These are phyloP conservation scores for Trapa incisa DNA, from an alignment of 345 rosid genomes.

Conservation along the genomic window DNA sequence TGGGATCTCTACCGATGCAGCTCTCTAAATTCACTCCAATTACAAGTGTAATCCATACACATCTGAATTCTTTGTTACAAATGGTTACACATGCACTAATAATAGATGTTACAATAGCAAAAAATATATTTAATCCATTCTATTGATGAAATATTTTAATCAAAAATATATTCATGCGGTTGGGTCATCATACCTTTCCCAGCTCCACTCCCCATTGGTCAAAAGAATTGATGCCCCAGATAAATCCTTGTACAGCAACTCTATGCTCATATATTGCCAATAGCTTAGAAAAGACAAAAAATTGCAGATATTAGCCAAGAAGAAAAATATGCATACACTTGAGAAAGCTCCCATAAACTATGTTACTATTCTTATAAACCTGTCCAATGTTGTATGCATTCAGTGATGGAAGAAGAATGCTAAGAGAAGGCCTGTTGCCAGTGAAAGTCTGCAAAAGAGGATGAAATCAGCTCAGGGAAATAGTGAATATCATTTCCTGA, in stretches of 20 bases:
- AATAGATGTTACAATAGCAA: neutral
- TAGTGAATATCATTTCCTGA: neutral
- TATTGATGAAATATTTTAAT: neutral
- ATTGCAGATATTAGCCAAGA: neutral
- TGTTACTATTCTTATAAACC: slow-evolving; percentile 21
- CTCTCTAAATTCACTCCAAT: neutral
- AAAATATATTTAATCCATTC: neutral
- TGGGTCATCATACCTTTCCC: slow-evolving; percentile 53
- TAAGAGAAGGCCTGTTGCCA: slow-evolving; percentile 87
- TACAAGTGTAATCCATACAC: neutral
- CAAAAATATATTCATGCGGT: neutral
- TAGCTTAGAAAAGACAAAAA: slow-evolving; percentile 27
- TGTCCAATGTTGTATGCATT: slow-evolving; percentile 73
- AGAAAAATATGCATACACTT: neutral
- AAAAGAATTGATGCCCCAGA: slow-evolving; percentile 96
- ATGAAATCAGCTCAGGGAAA: slow-evolving; percentile 11
- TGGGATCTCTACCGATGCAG: neutral
- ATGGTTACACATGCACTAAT: neutral
- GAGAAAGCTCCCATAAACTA: neutral
- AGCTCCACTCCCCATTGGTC: slow-evolving; percentile 99
- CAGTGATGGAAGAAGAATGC: slow-evolving; percentile 75
- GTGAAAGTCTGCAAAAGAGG: slow-evolving; percentile 48
- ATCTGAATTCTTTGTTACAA: neutral
- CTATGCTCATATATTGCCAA: slow-evolving; percentile 90
- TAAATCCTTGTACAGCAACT: slow-evolving; percentile 86